These are phyloP conservation scores for Macrolepiota fuliginosa DNA, from an alignment of 768 basidiomycete species.

Conservation along the genomic window DNA sequence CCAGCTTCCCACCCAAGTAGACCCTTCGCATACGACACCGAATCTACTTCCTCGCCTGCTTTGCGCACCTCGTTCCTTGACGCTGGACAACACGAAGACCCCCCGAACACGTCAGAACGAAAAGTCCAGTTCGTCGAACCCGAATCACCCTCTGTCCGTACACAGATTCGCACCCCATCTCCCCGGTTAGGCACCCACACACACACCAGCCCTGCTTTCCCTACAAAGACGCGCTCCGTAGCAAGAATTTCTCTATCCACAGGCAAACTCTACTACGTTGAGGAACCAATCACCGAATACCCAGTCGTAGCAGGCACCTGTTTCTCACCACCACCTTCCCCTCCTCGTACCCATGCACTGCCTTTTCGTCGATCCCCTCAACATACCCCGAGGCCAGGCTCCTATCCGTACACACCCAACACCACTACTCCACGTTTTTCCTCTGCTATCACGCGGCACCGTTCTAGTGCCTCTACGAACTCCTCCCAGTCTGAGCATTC, in stretches of 20 bases:
- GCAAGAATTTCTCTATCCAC: conserved; percentile 5
- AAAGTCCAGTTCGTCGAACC: conserved; percentile 7
- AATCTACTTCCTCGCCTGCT: not conserved
- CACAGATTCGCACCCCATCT: not conserved
- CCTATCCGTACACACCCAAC: not conserved
- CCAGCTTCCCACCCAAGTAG: not conserved
- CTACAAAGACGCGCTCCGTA: not conserved
- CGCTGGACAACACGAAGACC: not conserved
- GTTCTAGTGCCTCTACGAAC: not conserved
- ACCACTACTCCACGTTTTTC: too few species aligned
- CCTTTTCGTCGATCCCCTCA: not conserved
- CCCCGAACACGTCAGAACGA: not conserved
- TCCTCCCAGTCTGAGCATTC: not conserved
- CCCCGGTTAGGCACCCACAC: not conserved
- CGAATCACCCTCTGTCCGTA: not conserved
- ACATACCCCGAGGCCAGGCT: not conserved
- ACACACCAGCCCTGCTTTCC: not conserved
- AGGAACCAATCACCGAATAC: conserved; percentile 1
- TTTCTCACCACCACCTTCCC: conserved; percentile 8
- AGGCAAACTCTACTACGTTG: conserved; percentile 7
- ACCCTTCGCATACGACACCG: not conserved
- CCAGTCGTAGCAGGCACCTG: not conserved
- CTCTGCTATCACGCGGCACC: not conserved
- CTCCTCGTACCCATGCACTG: not conserved
- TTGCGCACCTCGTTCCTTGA: conserved; percentile 1